Evolutionary conservation across 2,329 filamentous ascomycete genomes (phyloP), one percentile per base, ranked within the genome.

Genomic region (Clonostachys rhizophaga): DNA sequence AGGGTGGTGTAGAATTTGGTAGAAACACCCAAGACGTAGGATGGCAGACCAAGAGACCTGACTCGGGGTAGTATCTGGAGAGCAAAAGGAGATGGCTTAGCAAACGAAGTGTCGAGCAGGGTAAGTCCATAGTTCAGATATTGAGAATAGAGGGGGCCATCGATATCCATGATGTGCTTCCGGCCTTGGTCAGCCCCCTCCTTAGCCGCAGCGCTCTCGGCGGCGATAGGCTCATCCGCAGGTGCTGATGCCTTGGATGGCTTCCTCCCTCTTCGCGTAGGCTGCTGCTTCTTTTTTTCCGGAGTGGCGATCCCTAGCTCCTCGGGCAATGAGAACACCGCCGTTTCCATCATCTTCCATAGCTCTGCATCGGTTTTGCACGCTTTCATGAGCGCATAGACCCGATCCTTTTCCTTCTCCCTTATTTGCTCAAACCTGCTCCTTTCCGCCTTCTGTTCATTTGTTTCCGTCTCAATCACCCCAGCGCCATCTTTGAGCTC

Each of bases 1-100:
- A 90, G 73, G 43, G 80, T 72, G 58, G 86, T 84, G 69, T 88
- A 91, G 40, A 91, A 79, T 0, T 76, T 69, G 0, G 86, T 86
- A 16, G 83, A 83, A 6, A 81, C 84, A 43, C 86, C 87, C 1
- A 92, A 75, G 7, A 89, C 82, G 57, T 86, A 89, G 0, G 85
- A 86, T 2, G 80, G 77, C 2, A 86, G 74, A 2, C 87, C 87
- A 1, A 89, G 71, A 41, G 76, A 71, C 58, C 87, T 87, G 55
- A 91, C 69, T 8, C 78, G 76, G 0, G 87, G 85, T 1, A 91
- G 70, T 24, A 91, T 64, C 41, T 74, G 72, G 41, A 87, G 73
- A 0, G 74, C 71, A 1, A 87, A 70, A 0, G 75, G 70, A 1
- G 86, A 90, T 0, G 79, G 67, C 11, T 70, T 74, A 10, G 58